phyloP scores from a whole-genome alignment of 2,329 filamentous ascomycete genomes.

The Coniochaeta prunicola region DNA sequence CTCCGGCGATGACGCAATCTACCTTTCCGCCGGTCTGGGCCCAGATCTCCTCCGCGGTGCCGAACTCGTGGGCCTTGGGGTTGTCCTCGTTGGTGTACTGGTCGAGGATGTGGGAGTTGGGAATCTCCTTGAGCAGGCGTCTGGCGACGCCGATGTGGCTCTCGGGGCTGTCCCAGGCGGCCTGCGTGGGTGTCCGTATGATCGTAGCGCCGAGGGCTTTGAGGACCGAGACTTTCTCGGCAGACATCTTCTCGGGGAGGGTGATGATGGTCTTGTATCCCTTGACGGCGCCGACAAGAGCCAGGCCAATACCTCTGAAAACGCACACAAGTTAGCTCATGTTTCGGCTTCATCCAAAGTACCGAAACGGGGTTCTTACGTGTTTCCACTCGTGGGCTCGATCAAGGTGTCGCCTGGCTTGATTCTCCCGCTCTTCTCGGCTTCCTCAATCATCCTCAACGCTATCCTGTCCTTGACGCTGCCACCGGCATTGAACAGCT shows the following conservation, averaged over 20 bases:
- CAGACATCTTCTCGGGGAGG: constrained; percentile 97
- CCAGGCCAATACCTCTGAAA: constrained; percentile 74
- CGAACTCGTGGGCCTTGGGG: constrained; percentile 85
- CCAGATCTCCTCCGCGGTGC: constrained; percentile 96
- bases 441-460: constrained; percentile 93
- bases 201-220: constrained; percentile 93
- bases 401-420: constrained; percentile 96
- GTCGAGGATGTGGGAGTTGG: constrained; percentile 93
- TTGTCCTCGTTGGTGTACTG: constrained; percentile 93
- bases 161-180: constrained; percentile 89
- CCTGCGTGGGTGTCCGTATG: constrained; percentile 93
- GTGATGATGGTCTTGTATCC: constrained; percentile 99
- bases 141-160: constrained; percentile 93
- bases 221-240: constrained; percentile 93
- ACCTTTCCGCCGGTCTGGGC: constrained; percentile 78
- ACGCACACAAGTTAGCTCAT: constrained; percentile 20
- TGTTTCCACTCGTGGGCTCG: constrained; percentile 96
- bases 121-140: constrained; percentile 87
- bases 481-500: constrained; percentile 90
- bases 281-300: constrained; percentile 90
- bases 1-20: constrained; percentile 79
- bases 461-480: constrained; percentile 95
- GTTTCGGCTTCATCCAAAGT: not conserved
- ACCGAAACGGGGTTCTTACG: constrained; percentile 37
- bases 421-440: constrained; percentile 84